Conservation (phyloP, 352 stramenopile species). For the Globisporangium viniferum region DNA sequence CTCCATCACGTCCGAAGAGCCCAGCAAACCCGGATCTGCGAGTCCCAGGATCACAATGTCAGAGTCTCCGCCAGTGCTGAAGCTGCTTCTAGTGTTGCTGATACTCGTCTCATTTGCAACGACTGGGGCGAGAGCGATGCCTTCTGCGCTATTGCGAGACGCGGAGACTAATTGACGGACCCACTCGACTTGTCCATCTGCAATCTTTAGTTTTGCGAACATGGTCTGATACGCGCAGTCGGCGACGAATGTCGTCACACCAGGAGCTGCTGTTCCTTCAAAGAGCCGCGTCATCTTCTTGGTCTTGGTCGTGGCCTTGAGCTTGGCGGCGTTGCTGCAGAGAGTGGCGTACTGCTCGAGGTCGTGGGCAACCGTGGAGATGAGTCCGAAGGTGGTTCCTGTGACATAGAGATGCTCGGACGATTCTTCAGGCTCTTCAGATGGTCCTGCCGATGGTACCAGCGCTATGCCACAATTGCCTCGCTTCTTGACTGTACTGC, state of each 20-base stretch:
- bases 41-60: conserved; percentile 8
- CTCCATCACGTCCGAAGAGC: conserved; percentile 5
- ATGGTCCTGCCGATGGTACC: neutral
- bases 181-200: conserved; percentile 21
- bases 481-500: neutral
- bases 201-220: conserved; percentile 10
- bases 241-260: neutral
- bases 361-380: conserved; percentile 21
- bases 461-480: conserved; percentile 9
- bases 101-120: neutral
- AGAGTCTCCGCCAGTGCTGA: neutral
- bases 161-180: conserved; percentile 19
- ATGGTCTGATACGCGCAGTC: conserved; percentile 15
- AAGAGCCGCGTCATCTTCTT: conserved; percentile 2
- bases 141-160: conserved; percentile 15
- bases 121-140: conserved; percentile 5
- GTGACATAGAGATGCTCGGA: conserved; percentile 17
- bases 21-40: conserved; percentile 6
- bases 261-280: neutral
- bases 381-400: conserved; percentile 18
- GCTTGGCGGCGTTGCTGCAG: conserved; percentile 9
- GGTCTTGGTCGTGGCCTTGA: neutral
- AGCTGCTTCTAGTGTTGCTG: neutral
- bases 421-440: neutral
- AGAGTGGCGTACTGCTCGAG: conserved; percentile 13